These are phyloP conservation scores for Dryas integrifolia DNA, from an alignment of 331 rosid genomes.

Conservation along the genomic window DNA sequence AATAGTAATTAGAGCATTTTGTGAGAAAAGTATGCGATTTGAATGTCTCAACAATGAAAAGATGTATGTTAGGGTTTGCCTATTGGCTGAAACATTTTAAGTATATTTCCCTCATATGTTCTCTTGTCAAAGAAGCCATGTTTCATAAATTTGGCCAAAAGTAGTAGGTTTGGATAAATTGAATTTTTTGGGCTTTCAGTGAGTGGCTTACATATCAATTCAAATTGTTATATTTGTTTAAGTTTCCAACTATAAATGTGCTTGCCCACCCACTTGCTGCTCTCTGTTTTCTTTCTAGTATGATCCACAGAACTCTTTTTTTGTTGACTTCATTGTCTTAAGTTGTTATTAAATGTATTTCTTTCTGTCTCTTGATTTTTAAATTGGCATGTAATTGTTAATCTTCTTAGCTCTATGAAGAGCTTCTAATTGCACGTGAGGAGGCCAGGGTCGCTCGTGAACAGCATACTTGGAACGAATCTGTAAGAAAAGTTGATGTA, in stretches of 20 bases:
- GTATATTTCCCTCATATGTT: neutral
- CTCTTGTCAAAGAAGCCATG: neutral
- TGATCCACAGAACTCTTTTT: neutral
- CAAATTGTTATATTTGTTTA: neutral
- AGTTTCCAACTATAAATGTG: neutral
- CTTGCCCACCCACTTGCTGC: neutral
- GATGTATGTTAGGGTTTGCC: too few species aligned
- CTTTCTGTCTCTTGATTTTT: constrained; percentile 23
- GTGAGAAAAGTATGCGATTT: neutral
- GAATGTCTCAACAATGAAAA: neutral
- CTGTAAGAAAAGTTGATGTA: constrained; percentile 35
- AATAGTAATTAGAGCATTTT: neutral
- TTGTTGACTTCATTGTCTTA: neutral
- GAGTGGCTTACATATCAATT: neutral
- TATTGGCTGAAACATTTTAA: neutral
- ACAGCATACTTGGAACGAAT: constrained; percentile 42
- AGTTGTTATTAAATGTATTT: neutral
- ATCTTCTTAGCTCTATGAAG: constrained; percentile 59
- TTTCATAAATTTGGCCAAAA: neutral
- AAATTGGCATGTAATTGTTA: constrained; percentile 19
- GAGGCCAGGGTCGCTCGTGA: constrained; percentile 61
- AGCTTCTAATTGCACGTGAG: constrained; percentile 61
- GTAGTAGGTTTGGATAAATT: too few species aligned
- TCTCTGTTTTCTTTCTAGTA: neutral
- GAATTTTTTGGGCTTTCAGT: too few species aligned